Base-by-base conservation (phyloP, 257 asterid species). In the Ligustrum vulgare region DNA sequence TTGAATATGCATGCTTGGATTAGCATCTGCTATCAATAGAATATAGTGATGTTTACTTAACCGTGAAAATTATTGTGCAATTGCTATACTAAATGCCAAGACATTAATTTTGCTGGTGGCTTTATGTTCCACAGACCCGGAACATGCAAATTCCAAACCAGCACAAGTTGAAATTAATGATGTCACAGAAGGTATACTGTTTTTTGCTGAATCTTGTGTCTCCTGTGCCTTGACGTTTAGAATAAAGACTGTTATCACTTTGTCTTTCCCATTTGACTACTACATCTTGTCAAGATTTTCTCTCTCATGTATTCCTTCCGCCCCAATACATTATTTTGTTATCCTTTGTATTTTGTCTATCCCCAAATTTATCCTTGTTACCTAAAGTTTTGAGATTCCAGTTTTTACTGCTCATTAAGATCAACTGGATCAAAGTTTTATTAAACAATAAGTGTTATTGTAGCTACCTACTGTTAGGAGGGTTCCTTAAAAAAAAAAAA, bases 121-220 rank as follows among this genome's bases (percentile, higher is more conserved):
- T 81, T 32, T 41, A 73, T 84, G 82, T 69, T 15, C 11, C 62
- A 78, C 76, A 54, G 82, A 41, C 8, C 76, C 51, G 62, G 72
- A 63, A 28, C 32, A 67, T 58, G 69, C 54, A 36, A 58, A 75
- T 51, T 67, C 82, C 39, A 69, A 77, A 31, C 64, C 68, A 31
- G 82, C 28, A 81, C 70, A 47, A 41, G 80, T 15, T 13, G 88
- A 85, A 79, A 78, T 74, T 8, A 83, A 78, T 76, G 81, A 41
- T 54, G 63, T 69, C 35, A 15, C 58, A 37, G 89, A 76, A 85
- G 89, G 91, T 87, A 43, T 56, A 67, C 69, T 54, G 49, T 18
- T 69, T 47, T 35, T 47, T 39, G 56, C 56, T 15, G 56, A 47
- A 47, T 47, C 56, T 47, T 20, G 56, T 16, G 56, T 16, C 56